phyloP scores from a whole-genome alignment of 1,139 yeast species.

The Sugiyamaella pinicola region DNA sequence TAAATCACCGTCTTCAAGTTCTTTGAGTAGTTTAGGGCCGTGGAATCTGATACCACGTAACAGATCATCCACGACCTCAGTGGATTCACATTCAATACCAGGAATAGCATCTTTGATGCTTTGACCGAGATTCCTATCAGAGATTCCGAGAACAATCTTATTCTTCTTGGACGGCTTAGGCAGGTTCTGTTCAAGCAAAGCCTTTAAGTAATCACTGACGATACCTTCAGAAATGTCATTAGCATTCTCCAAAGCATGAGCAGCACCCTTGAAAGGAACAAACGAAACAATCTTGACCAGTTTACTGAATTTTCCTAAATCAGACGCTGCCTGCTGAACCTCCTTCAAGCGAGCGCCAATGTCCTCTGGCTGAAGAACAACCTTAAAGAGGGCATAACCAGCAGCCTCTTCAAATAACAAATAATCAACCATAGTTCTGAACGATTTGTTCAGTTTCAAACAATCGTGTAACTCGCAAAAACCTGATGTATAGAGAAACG shows the following conservation, averaged over 20 bases:
- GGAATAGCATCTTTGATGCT: constrained; percentile 91
- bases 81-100: constrained; percentile 83
- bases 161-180: constrained; percentile 76
- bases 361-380: constrained; percentile 90
- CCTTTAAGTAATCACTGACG: constrained; percentile 88
- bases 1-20: constrained; percentile 90
- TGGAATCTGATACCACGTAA: constrained; percentile 93
- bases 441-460: constrained; percentile 43
- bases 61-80: constrained; percentile 91
- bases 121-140: constrained; percentile 96
- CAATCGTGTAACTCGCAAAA: not conserved
- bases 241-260: constrained; percentile 97
- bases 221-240: constrained; percentile 97
- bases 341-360: constrained; percentile 89
- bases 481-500: not conserved
- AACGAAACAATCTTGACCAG: constrained; percentile 91
- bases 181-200: constrained; percentile 83
- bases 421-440: constrained; percentile 69
- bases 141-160: constrained; percentile 73
- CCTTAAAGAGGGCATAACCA: constrained; percentile 96
- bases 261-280: constrained; percentile 99
- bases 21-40: constrained; percentile 86
- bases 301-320: constrained; percentile 86
- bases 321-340: constrained; percentile 89
- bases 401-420: constrained; percentile 98